Base-by-base conservation (phyloP, 176 grass and related monocot genomes). In the Dactylis glomerata region DNA sequence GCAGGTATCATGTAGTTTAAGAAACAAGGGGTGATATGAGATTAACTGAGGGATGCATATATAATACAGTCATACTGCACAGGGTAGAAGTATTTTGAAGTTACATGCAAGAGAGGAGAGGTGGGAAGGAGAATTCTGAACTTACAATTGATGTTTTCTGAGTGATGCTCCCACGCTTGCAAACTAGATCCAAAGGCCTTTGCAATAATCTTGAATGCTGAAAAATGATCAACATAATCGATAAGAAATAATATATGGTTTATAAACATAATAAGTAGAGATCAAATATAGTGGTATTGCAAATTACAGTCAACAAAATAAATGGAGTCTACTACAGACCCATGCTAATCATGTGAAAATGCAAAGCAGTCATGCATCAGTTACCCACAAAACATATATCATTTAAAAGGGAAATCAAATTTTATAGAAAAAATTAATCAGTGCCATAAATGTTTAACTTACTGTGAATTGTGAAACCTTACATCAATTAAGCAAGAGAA, bases 91-190 rank as follows among this genome's bases (percentile, higher is more conserved):
- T 38, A 27, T 50, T 2, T 51, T 51, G 40, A 52, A 38, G n/a
- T 52, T 78, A 41, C 27, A 41, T 52, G 72, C 3, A 72, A 73
- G 70, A 64, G 34, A 73, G 23, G 45, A 76, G 16, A 49, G 16
- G 22, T 14, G 42, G 54, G 9, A 65, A 65, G 15, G 32, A 68
- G 22, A 66, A 68, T 28, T 46, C 41, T 47, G 10, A 82, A 83
- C 89, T 92, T 95, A 95, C 96, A 72, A 61, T 93, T 46, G 96
- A 98, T 74, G 57, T 47, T 87, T 98, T 98, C 82, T 98, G 96
- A 75, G 85, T 93, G 80, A 95, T 95, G 83, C 41, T 68, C 58
- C 96, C 92, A 24, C 96, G 92, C 85, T 95, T 98, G 83, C 83
- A 98, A 46, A 93, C 80, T 83, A 98, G 80, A 87, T 95, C 91